Evolutionary conservation across 495 filamentous ascomycete genomes (phyloP), one percentile per base, ranked within the genome.

Genomic region (Lophiotrema nucula): DNA sequence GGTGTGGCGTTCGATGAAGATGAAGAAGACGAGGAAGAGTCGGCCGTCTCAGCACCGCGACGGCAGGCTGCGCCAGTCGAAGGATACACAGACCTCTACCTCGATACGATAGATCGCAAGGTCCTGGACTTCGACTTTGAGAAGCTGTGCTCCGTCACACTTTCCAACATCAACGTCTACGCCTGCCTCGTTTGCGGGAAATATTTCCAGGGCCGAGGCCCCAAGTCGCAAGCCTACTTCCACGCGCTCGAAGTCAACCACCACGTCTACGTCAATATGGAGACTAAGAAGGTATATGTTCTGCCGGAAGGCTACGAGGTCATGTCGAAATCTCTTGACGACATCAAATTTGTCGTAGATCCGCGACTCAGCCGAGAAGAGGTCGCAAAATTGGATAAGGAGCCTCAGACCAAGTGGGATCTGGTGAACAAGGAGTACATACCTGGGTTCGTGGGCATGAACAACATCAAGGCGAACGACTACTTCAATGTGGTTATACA

Each of bases 401-500:
- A 88, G 68, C 81, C 83, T 31, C 83, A 83, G 67, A 80, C 79
- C 26, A 83, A 86, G 22, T 90, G 83, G 82, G 91, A 96, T 63
- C 77, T 97, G 18, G 75, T 75, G 16, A 88, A 88, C 31, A 87
- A 86, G 67, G 84, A 86, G 70, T 99, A 97, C 71, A 84, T 85
- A 60, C 93, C 69, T 77, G 86, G 93, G 3, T 99, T 96, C 69
- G 91, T 99, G 59, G 93, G 93, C 57, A 90, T 99, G 86, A 97
- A 99, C 77, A 97, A 99, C 71, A 97, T 99, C 77, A 99, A 99
- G 71, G 90, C 89, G 45, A 99, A 99, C 73, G 93, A 99, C 73
- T 99, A 97, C 73, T 79, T 97, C 63, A 99, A 99, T 68, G 92
- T 96, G 5, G 83, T 97, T 5, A 84, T 93, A n/a, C 95, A 99